Conservation (phyloP, 2,329 filamentous ascomycete genomes). For the Fusarium sp. region DNA sequence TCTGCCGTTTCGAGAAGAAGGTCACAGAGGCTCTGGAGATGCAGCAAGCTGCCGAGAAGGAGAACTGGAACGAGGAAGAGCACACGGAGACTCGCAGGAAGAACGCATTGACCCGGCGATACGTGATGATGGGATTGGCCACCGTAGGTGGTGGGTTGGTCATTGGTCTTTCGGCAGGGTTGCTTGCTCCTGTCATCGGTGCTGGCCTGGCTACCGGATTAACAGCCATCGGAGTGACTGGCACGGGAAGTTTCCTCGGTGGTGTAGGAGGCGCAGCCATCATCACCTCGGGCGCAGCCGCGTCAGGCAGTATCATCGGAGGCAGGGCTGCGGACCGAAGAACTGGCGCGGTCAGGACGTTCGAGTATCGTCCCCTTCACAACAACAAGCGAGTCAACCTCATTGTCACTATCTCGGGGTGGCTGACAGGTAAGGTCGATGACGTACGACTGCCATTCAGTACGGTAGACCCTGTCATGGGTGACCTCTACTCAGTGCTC, state of each 20-base stretch:
- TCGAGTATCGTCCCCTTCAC: constrained; percentile 94
- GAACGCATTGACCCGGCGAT: constrained; percentile 79
- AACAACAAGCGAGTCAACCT: constrained; percentile 98
- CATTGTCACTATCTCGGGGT: constrained; percentile 93
- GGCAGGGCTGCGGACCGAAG: constrained; percentile 85
- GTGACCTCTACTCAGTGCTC: constrained; percentile 93
- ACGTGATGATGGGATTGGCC: constrained; percentile 95
- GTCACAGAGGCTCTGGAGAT: constrained; percentile 97
- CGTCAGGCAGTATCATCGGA: constrained; percentile 88
- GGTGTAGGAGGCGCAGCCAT: constrained; percentile 92
- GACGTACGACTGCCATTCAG: constrained; percentile 95
- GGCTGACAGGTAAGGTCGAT: constrained; percentile 98
- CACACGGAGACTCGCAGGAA: constrained; percentile 90
- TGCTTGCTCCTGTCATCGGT: constrained; percentile 92
- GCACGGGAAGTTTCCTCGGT: constrained; percentile 87
- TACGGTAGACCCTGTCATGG: constrained; percentile 97
- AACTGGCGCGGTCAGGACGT: constrained; percentile 92
- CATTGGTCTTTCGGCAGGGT: constrained; percentile 91
- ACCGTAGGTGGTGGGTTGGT: constrained; percentile 95
- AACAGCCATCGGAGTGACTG: constrained; percentile 91
- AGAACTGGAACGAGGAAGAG: constrained; percentile 97
- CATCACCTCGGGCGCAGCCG: constrained; percentile 88
- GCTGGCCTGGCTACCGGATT: constrained; percentile 94
- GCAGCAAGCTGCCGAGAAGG: constrained; percentile 92
- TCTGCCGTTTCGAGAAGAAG: constrained; percentile 95